These are phyloP conservation scores for Cordyceps militaris DNA, from an alignment of 2,329 filamentous ascomycete genomes.

Conservation along the genomic window DNA sequence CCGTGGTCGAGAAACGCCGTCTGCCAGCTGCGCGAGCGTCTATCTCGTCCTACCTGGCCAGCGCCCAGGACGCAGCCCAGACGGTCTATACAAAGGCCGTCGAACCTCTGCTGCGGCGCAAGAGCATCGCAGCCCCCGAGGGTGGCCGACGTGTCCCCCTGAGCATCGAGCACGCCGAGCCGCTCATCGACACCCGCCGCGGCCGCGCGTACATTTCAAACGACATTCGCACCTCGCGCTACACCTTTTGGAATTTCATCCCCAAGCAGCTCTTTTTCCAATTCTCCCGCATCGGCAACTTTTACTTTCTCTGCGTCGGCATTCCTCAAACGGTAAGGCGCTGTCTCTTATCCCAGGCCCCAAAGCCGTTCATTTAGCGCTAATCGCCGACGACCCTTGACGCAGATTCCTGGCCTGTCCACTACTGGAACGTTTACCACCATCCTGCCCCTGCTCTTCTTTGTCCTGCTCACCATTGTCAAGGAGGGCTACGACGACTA, in stretches of 20 bases:
- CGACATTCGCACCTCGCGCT: constrained; percentile 74
- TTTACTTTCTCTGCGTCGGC: constrained; percentile 78
- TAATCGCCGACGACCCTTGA: not conserved
- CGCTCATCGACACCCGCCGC: constrained; percentile 43
- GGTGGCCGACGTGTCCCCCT: constrained; percentile 54
- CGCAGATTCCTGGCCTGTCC: constrained; percentile 58
- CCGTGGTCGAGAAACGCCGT: not conserved
- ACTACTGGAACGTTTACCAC: constrained; percentile 72
- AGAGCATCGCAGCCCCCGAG: constrained; percentile 58
- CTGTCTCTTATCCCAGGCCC: not conserved
- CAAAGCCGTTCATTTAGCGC: constrained; percentile 26
- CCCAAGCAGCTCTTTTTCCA: constrained; percentile 81
- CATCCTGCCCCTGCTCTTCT: constrained; percentile 65
- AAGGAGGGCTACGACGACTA: constrained; percentile 88
- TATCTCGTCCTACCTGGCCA: not conserved
- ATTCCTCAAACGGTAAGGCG: constrained; percentile 61
- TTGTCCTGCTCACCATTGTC: constrained; percentile 70
- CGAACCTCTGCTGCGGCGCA: constrained; percentile 52
- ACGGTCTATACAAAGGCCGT: constrained; percentile 33
- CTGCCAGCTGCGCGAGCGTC: not conserved
- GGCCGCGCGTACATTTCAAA: constrained; percentile 46
- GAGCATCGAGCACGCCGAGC: constrained; percentile 29
- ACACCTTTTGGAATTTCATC: constrained; percentile 77
- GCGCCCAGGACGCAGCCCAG: constrained; percentile 5
- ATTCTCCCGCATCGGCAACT: constrained; percentile 80